These are phyloP conservation scores for Clavispora vitiphila DNA, from an alignment of 805 yeast species.

Conservation along the genomic window DNA sequence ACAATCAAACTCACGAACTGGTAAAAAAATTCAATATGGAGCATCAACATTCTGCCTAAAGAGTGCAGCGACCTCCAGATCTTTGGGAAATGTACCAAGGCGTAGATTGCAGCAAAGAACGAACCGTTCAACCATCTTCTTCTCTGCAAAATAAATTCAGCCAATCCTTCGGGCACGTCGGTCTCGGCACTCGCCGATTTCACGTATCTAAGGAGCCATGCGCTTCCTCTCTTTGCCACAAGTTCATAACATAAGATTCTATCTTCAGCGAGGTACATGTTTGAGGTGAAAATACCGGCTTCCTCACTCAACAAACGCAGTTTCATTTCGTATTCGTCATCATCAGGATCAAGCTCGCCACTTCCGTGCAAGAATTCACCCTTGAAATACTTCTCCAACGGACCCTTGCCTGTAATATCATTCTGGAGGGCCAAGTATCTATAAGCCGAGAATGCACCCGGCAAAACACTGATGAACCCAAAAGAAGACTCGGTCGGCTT, in stretches of 20 bases:
- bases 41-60: constrained; percentile 41
- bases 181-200: constrained; percentile 63
- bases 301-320: constrained; percentile 33
- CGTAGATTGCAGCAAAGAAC: constrained; percentile 58
- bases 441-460: constrained; percentile 68
- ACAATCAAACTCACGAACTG: constrained; percentile 49
- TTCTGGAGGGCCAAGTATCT: constrained; percentile 56
- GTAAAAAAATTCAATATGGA: constrained; percentile 54
- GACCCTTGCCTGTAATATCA: constrained; percentile 48
- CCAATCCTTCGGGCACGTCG: constrained; percentile 59
- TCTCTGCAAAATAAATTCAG: constrained; percentile 60
- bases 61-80: constrained; percentile 54
- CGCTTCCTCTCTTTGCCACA: constrained; percentile 50
- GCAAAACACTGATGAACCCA: constrained; percentile 61
- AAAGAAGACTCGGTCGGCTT: constrained; percentile 62
- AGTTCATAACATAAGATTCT: constrained; percentile 63
- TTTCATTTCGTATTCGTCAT: constrained; percentile 42
- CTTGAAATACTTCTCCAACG: constrained; percentile 61
- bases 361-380: constrained; percentile 57
- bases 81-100: constrained; percentile 51
- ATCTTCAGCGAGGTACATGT: constrained; percentile 69
- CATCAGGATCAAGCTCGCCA: constrained; percentile 55
- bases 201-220: constrained; percentile 61
- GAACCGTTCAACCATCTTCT: constrained; percentile 70
- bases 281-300: constrained; percentile 56